phyloP scores from a whole-genome alignment of 305 asterid species.

The Solanum aculeatissimum region DNA sequence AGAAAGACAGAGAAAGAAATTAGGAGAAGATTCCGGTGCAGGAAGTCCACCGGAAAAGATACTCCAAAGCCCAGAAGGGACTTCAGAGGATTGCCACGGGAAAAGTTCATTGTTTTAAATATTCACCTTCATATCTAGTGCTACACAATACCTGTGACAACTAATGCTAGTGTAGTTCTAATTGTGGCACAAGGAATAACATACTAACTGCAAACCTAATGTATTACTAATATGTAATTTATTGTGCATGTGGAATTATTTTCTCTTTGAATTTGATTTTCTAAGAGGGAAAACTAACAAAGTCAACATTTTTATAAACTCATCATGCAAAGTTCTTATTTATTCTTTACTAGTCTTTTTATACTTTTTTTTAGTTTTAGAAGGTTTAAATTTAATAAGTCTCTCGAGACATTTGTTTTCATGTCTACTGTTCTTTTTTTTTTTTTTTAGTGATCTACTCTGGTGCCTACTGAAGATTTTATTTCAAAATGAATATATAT shows the following conservation, averaged over 20 bases:
- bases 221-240: not conserved
- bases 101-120: too few relatives aligned
- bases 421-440: not conserved
- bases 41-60: too few relatives aligned
- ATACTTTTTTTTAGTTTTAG: not conserved
- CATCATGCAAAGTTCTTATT: not conserved
- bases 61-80: too few relatives aligned
- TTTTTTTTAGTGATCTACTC: not conserved
- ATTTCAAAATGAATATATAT: not conserved
- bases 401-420: not conserved
- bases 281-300: not conserved
- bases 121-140: not conserved
- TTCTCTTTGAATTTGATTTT: not conserved
- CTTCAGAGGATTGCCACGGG: too few relatives aligned
- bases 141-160: not conserved
- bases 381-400: not conserved
- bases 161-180: not conserved
- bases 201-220: not conserved
- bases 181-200: not conserved
- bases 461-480: not conserved
- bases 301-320: not conserved
- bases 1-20: too few relatives aligned
- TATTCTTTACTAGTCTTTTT: not conserved
- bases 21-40: too few relatives aligned
- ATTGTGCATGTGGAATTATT: not conserved